Evolutionary conservation across 2,329 filamentous ascomycete species (phyloP).

Genomic region (Phaeophleospora eucalypticola): DNA sequence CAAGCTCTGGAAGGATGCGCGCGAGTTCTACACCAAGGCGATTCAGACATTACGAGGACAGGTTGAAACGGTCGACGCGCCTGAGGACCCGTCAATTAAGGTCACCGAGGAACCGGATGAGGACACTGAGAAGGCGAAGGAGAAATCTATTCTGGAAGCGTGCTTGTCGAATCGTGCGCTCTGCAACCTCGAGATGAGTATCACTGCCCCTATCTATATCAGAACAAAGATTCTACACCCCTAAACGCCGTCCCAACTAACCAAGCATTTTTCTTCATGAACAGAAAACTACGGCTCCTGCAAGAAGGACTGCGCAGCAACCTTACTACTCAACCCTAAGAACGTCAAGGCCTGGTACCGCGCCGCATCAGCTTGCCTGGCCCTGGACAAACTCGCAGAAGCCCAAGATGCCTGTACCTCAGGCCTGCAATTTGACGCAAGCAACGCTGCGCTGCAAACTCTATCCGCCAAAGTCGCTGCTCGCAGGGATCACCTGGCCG

Average conservation of each 20-base stretch:
- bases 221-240: background rate
- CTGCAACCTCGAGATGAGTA: constrained; percentile 79
- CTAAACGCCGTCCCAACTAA: constrained; percentile 20
- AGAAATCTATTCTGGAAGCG: constrained; percentile 65
- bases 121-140: constrained; percentile 57
- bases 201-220: constrained; percentile 12
- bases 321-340: constrained; percentile 69
- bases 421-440: constrained; percentile 67
- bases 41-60: constrained; percentile 58
- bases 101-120: constrained; percentile 51
- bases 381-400: constrained; percentile 72
- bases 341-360: constrained; percentile 94
- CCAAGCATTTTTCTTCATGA: background rate
- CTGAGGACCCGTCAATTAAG: constrained; percentile 3
- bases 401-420: constrained; percentile 73
- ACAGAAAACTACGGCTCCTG: constrained; percentile 79
- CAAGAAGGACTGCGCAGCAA: constrained; percentile 76
- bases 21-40: constrained; percentile 89
- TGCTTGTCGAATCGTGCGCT: constrained; percentile 84
- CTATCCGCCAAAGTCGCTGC: constrained; percentile 61
- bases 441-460: constrained; percentile 62
- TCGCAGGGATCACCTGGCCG: constrained; percentile 54
- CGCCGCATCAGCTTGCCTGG: constrained; percentile 70
- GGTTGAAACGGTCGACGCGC: constrained; percentile 13
- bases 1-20: constrained; percentile 73